Evolutionary conservation across 2,329 filamentous ascomycete species (phyloP), one percentile per base, ranked within the genome.

Genomic region (Aotearoamyces nothofagi): DNA sequence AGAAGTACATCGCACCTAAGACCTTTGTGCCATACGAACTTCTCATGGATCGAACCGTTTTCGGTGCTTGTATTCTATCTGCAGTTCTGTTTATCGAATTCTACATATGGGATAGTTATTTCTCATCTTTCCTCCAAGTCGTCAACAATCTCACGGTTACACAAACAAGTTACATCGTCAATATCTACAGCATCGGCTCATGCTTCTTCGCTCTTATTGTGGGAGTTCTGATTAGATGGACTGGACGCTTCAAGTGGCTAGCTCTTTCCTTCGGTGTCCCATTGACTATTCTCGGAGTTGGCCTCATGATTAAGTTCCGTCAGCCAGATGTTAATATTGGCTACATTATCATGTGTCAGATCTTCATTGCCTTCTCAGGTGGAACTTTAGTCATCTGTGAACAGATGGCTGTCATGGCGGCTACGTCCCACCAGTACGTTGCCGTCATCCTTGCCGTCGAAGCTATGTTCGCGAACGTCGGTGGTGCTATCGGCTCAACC

Each of bases 231-330:
- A 62, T 77, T 22, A 63, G 58, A 52, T 59, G 57, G 31, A 56
- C 72, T 14, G 63, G 68, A 30, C 66, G 63, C 14, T 60, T 76
- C 43, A 78, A 78, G 43, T 19, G 15, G 17, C 46, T 57, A n/a
- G n/a, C n/a, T n/a, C 74, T 77, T 42, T 49, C 77, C 22, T 51
- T 52, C 15, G 73, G 72, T 17, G 74, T 69, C 2, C 49, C 54
- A 6, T 55, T 77, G 2, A 77, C 71, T 53, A 56, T 71, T 41
- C 66, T 72, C n/a, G 69, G 71, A 1, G 77, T 75, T 37, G 72
- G 71, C 7, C 57, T 78, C 1, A 54, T 78, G 11, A 75, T 77
- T 42, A 57, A 60, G 39, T 78, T 58, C 54, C 67, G 72, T n/a
- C 70, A 70, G 19, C 59, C 47, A 2, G 19, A 39, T 0, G 46